Evolutionary conservation across 2,329 filamentous ascomycete species (phyloP), one percentile per base, ranked within the genome.

Genomic region (Xylariaceae sp.): DNA sequence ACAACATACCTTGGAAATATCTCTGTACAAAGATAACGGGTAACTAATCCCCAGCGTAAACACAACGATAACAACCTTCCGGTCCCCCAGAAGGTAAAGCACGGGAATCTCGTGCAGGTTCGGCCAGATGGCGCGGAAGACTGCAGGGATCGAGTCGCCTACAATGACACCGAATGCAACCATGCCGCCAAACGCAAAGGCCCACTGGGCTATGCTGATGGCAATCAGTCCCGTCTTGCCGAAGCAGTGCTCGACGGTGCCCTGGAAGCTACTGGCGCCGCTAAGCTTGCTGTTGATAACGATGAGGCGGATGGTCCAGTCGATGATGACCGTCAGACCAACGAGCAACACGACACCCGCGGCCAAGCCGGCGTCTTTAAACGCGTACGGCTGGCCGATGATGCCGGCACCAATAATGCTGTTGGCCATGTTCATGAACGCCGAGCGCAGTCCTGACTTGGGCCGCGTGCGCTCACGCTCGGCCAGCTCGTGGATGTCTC

Each of bases 391-490:
- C 73, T 99, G 94, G 3, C 89, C 84, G 66, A 87, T 86, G 71
- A 87, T 87, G 50, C 84, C 84, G 2, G 84, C 85, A 40, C 84
- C 85, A 63, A 99, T 96, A 70, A 99, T 99, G 65, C 89, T 95
- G 75, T 99, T 99, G 60, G 94, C 92, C 94, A 99, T 99, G 74
- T 99, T 99, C 91, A 97, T 96, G 64, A 99, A 97, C 2, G 94
- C 92, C 69, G 87, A 89, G 59, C 81, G 79, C 73, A 97, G 80
- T 4, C 88, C 87, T 55, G 89, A 95, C 73, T 92, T 92, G 46
- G 92, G 91, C 54, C 91, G 80, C 41, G 67, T 66, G 53, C 78
- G 76, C 68, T 85, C 81, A 35, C 75, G 73, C 63, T 80, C 77
- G 4, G 77, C 78, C 72, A 76, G 78, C 42, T 74, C 67, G 50